Base-by-base conservation (phyloP, 139 green algal genomes). In the Penium margaritaceum region DNA sequence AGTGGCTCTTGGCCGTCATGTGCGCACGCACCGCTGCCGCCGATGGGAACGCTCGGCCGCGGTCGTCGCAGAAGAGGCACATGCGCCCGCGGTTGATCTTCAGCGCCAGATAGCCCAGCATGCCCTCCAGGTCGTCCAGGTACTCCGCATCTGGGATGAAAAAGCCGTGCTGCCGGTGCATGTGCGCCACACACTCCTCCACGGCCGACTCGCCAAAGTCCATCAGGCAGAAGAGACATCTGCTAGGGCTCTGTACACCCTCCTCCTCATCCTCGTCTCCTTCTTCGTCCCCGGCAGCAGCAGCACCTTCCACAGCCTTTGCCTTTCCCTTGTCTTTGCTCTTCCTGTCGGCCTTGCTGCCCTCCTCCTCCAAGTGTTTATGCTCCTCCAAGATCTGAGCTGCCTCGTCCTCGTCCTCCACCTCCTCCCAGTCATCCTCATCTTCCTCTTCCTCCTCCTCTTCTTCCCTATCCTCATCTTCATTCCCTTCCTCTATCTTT, bases 141-240 rank as follows among this genome's bases (percentile, higher is more conserved):
- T 89, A 91, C 66, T 96, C 81, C 0, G 83, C 73, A 67, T 98
- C 90, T 3, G 92, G 93, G 27, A 98, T 84, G 81, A 91, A 97
- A 85, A 98, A 98, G 32, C 93, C 93, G 78, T 91, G 96, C 0
- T 89, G 80, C 51, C 87, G 86, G 80, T 84, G 95, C 93, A 98
- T 98, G 85, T 97, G 92, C 78, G 94, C 90, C 74, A 98, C 77
- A 78, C 95, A 96, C 12, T 51, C 41, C 9, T 51, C 41, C 41
- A 51, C 41, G 9, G 9, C 41, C 41, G 9, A 7, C 67, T 91
- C 80, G 27, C 63, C 34, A 12, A 9, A 51, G 77, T 91, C 91
- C 82, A 95, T 88, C 5, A 29, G 12, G 37, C 73, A 80, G 86
- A 97, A 97, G 62, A 97, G 80, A 70, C 83, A 89, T 37, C 80